Base-by-base conservation (phyloP, 208 protist species). In the Crithidia thermophila region DNA sequence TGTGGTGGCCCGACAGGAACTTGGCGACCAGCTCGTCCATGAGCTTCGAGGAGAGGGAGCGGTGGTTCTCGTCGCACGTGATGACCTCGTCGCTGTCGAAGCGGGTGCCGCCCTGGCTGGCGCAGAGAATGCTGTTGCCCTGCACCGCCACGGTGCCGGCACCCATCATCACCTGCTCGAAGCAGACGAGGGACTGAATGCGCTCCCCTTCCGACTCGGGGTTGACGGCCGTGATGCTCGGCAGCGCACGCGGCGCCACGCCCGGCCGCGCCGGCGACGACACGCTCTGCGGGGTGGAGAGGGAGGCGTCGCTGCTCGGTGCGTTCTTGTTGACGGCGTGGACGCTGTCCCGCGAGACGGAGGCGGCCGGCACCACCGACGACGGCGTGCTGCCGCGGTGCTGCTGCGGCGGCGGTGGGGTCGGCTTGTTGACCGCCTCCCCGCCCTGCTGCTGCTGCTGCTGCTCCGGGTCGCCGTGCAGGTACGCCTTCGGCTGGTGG, bases 21-120 rank as follows among this genome's bases (percentile, higher is more conserved):
- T 82, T 84, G 6, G 31, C 14, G 20, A 90, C 82, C 21, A 93
- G 62, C 18, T 79, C 63, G 62, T 90, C 77, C 49, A 90, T 78
- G 11, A 89, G 57, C 46, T 76, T 67, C 43, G 87, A 90, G 21
- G 73, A 65, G 21, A 81, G 59, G 34, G 72, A 65, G 34, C 69
- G 70, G 67, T 76, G 79, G 42, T 42, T 63, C 33, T 79, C 70
- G 43, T 81, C 72, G 30, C 81, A 70, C 14, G 69, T 74, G 23
- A 93, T 73, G n/a, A 90, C 75, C 63, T 93, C 87, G 47, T 93
- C 84, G 27, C 72, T 75, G 62, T 88, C 84, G 52, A 86, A 93
- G 47, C 87, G 82, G 23, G 72, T 77, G 64, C 67, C 82, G 27
- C 70, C 72, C 16, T 85, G 75, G n/a, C 67, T 77, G 11, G 77